Conservation (phyloP, 768 basidiomycete genomes). For the Xerocomus spinulosus region DNA sequence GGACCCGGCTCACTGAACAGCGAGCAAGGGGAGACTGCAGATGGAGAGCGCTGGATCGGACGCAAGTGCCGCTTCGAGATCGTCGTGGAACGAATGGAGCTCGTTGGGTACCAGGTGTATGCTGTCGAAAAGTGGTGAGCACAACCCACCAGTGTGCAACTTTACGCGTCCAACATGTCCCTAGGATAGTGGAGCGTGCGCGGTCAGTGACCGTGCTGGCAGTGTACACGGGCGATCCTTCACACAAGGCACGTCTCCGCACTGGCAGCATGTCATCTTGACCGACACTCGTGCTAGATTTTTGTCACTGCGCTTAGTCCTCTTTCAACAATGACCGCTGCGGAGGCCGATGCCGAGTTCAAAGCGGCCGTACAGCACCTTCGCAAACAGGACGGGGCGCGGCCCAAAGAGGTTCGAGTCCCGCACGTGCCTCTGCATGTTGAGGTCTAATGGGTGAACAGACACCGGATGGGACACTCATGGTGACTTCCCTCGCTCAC, state of each 20-base stretch:
- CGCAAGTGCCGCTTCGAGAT: slow-evolving; percentile 46
- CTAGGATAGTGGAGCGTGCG: slow-evolving; percentile 64
- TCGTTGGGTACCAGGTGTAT: slow-evolving; percentile 70
- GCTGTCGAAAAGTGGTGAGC: slow-evolving; percentile 80
- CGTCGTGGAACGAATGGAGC: slow-evolving; percentile 42
- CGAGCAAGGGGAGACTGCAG: slow-evolving; percentile 11
- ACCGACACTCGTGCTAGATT: slow-evolving; percentile 40
- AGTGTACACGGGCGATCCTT: slow-evolving; percentile 73
- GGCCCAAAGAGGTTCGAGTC: slow-evolving; percentile 56
- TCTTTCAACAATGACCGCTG: slow-evolving; percentile 34
- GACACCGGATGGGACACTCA: slow-evolving; percentile 64
- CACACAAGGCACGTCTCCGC: slow-evolving; percentile 49
- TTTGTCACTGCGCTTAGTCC: slow-evolving; percentile 54
- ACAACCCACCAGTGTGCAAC: background rate
- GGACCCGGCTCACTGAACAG: slow-evolving; percentile 4
- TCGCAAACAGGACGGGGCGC: slow-evolving; percentile 59
- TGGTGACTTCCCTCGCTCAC: slow-evolving; percentile 81
- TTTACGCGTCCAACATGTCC: background rate
- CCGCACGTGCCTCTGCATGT: background rate
- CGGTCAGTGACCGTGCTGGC: slow-evolving; percentile 56
- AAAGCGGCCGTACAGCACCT: slow-evolving; percentile 56
- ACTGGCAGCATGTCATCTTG: background rate
- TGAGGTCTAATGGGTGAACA: slow-evolving; percentile 21
- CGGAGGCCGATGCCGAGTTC: slow-evolving; percentile 53
- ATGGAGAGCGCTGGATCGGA: slow-evolving; percentile 43